phyloP scores from a whole-genome alignment of 306 rosid genomes.

The Amphicarpaea edgeworthii region DNA sequence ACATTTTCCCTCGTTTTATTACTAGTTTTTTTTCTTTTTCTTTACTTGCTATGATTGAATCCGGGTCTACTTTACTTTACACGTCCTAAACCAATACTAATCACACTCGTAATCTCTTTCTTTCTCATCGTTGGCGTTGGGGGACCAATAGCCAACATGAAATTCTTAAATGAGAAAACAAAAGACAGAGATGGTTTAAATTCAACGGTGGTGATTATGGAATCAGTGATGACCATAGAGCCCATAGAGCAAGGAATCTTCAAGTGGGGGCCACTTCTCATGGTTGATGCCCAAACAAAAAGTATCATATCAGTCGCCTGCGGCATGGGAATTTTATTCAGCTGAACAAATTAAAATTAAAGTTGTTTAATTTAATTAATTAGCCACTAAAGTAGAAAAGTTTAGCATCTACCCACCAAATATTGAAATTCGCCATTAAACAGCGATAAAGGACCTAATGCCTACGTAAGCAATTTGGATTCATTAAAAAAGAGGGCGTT shows the following conservation, averaged over 20 bases:
- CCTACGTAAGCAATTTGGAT: conserved; percentile 48
- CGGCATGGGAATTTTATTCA: conserved; percentile 42
- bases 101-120: conserved; percentile 24
- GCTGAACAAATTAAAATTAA: conserved; percentile 1
- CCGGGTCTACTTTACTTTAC: conserved; percentile 44
- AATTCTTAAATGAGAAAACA: conserved; percentile 4
- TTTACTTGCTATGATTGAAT: conserved; percentile 45
- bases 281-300: conserved; percentile 54
- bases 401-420: conserved; percentile 39
- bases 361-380: background rate
- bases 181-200: conserved; percentile 2
- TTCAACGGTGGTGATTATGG: conserved; percentile 53
- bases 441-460: conserved; percentile 49
- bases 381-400: conserved; percentile 44
- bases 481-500: conserved; percentile 3
- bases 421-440: conserved; percentile 21
- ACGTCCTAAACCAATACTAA: conserved; percentile 36
- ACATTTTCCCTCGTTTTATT: background rate
- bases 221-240: conserved; percentile 50
- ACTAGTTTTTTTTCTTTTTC: background rate
- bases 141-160: conserved; percentile 50
- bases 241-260: conserved; percentile 49
- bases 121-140: conserved; percentile 28
- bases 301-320: conserved; percentile 43
- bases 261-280: conserved; percentile 44